Base-by-base conservation (phyloP, 176 grass and related monocot genomes). In the Triticum timopheevii region DNA sequence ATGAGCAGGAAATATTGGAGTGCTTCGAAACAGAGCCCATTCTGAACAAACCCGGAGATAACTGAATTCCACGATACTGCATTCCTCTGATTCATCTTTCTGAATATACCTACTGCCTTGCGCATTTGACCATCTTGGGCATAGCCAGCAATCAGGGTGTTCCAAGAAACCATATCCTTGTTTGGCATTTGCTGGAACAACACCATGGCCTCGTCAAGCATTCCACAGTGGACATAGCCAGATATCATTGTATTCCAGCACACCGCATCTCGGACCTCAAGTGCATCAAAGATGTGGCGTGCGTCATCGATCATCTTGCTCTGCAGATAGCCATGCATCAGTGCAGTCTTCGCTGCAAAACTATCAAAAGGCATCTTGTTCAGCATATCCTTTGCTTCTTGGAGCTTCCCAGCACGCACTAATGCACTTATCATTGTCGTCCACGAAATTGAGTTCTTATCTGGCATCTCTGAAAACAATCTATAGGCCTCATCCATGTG, bases 191-290 rank as follows among this genome's bases (percentile, higher is more conserved):
- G 66, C 33, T 85, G 47, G 73, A 94, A 92, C 50, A 94, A 70
- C 19, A 33, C 4, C 85, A 66, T 39, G 36, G 87, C 93, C 45
- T 94, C 50, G 19, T 86, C 90, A 81, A 92, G 82, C 86, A 83
- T 89, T 75, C 87, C 82, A 80, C 90, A 83, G 12, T 71, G 85
- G 40, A 84, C 84, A 72, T 90, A 92, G 9, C 89, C 92, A 63
- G 87, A 85, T 13, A 94, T 90, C 89, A 94, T 92, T 13, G 87
- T 92, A 82, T 94, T 94, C 92, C 82, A 94, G 58, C 92, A 90
- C 44, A 94, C 87, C 13, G 50, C 38, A 64, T 94, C 92, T 10
- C 6, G 17, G 25, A 80, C 58, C 40, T 67, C 86, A 36, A 94
- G 89, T 87, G 58, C 77, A 80, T 89, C 12, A 79, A 92, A 94